Base-by-base conservation (phyloP, 2,329 filamentous ascomycete genomes). In the Neoascochyta sp. region DNA sequence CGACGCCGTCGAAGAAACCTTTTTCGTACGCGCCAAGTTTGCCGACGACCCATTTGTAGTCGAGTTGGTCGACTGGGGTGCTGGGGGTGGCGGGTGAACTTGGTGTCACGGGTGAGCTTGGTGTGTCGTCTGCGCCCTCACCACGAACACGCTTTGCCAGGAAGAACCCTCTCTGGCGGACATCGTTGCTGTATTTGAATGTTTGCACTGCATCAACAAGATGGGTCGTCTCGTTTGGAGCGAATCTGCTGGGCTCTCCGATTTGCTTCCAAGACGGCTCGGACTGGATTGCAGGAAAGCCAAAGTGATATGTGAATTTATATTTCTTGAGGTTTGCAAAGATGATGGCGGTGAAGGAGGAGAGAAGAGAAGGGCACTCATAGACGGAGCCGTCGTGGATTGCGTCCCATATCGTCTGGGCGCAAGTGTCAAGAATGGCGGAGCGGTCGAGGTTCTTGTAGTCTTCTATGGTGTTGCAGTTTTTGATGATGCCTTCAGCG, bases 291-390 rank as follows among this genome's bases (percentile, higher is more conserved):
- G 90, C 88, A 1, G 92, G 92, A 54, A 94, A 98, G 4, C 84
- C 90, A 63, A 96, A 96, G 80, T 93, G 94, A 66, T 96, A 96
- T n/a, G 83, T 87, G 60, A 96, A 95, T 42, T 82, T 86, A 68
- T 96, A 96, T 58, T 93, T 95, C 64, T 98, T 98, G 18, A 98
- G 75, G 57, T 98, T 90, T 41, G 92, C 90, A 60, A 86, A 98
- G 10, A 87, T 95, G 24, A 96, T 78, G 36, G 93, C 80, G 15
- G 86, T 76, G 62, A 95, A 96, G 5, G 86, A 92, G 4, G 87
- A 81, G 11, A 98, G 78, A 2, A 96, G 75, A 4, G 90, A 95
- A 3, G 92, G 92, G 28, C 90, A 86, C 7, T 88, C 92, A 66
- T 94, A 96, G 48, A 98, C 95, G 22, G 86, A 93, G 35, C 89